These are phyloP conservation scores for Exophiala sideris DNA, from an alignment of 2,329 filamentous ascomycete species.

Conservation along the genomic window DNA sequence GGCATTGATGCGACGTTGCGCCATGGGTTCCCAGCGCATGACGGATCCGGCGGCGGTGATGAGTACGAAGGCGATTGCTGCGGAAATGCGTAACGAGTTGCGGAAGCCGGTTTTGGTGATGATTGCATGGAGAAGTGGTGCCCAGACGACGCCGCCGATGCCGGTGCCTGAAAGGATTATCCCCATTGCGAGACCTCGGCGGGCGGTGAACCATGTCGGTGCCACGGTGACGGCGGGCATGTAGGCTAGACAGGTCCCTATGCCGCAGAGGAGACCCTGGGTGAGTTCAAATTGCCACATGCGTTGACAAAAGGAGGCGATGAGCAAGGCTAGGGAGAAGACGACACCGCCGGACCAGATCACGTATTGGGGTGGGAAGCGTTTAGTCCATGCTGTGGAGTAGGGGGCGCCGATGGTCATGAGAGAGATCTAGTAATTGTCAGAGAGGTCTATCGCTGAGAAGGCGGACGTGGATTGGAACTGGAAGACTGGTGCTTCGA, in stretches of 20 bases:
- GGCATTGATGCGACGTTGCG: slow-evolving; percentile 22
- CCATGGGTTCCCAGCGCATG: slow-evolving; percentile 34
- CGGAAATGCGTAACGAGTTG: slow-evolving; percentile 35
- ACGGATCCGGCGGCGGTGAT: slow-evolving; percentile 27
- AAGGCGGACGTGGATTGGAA: no score
- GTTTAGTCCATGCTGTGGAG: slow-evolving; percentile 35
- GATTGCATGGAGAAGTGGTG: slow-evolving; percentile 31
- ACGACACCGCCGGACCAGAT: slow-evolving; percentile 32
- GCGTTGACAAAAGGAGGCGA: slow-evolving; percentile 37
- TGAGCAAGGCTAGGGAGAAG: slow-evolving; percentile 32
- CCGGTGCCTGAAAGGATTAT: slow-evolving; percentile 57
- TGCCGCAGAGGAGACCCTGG: slow-evolving; percentile 59
- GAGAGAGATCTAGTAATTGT: slow-evolving; percentile 27
- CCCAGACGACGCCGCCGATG: slow-evolving; percentile 57
- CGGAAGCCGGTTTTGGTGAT: slow-evolving; percentile 35
- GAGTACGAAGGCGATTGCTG: slow-evolving; percentile 30
- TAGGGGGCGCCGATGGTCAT: slow-evolving; percentile 38
- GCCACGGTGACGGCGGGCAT: slow-evolving; percentile 54
- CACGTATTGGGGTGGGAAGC: slow-evolving; percentile 32
- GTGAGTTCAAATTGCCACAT: slow-evolving; percentile 61
- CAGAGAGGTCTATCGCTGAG: no score
- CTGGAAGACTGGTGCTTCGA: no score
- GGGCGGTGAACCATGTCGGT: slow-evolving; percentile 60
- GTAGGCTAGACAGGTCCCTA: slow-evolving; percentile 60
- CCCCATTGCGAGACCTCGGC: slow-evolving; percentile 57